phyloP scores from a whole-genome alignment of 345 rosid species.

The Isatis tinctoria region DNA sequence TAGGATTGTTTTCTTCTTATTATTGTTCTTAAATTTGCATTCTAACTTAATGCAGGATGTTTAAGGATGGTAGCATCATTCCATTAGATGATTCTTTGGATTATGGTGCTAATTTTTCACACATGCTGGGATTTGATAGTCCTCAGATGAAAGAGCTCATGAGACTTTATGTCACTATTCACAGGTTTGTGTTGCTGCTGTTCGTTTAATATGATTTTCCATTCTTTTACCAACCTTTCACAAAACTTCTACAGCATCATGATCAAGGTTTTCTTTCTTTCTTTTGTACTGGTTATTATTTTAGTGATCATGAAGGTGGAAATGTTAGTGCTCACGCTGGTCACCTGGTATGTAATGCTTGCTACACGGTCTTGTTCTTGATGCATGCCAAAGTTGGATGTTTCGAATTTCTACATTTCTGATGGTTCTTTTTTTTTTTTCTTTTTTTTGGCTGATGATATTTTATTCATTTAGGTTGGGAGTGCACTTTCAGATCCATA shows the following conservation, averaged over 20 bases:
- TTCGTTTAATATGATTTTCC: neutral
- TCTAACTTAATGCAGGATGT: constrained; percentile 41
- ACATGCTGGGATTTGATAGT: constrained; percentile 82
- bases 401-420: constrained; percentile 7
- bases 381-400: neutral
- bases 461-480: constrained; percentile 48
- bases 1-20: neutral
- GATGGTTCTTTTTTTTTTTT: neutral
- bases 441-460: constrained; percentile 3
- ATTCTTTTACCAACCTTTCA: neutral
- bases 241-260: neutral
- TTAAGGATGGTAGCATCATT: constrained; percentile 67
- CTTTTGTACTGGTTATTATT: neutral
- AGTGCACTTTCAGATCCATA: constrained; percentile 96
- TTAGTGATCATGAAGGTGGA: constrained; percentile 99
- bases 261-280: neutral
- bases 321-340: constrained; percentile 98
- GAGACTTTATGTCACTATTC: constrained; percentile 95
- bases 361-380: constrained; percentile 13
- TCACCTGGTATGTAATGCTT: constrained; percentile 60
- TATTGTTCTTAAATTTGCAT: constrained; percentile 4
- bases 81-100: constrained; percentile 68
- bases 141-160: constrained; percentile 88
- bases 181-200: constrained; percentile 51
- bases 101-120: constrained; percentile 83